These are phyloP conservation scores for Porodaedalea pini DNA, from an alignment of 1,284 basidiomycete species.

Conservation along the genomic window DNA sequence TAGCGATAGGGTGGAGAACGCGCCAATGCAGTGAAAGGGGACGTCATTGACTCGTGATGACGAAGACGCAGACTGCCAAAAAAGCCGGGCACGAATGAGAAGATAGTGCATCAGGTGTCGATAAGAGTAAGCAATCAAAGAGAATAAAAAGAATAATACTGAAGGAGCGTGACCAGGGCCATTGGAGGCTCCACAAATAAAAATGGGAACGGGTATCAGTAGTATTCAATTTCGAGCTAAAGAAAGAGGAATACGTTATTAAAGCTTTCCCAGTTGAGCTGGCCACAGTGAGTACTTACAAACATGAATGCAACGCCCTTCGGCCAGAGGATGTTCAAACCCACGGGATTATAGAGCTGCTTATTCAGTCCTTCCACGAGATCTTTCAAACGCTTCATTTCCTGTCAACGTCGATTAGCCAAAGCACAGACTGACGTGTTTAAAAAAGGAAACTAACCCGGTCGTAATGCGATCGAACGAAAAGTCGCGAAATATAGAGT, in stretches of 20 bases:
- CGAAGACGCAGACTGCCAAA: no score
- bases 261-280: not conserved
- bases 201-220: constrained; percentile 11
- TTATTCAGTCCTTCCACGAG: constrained; percentile 65
- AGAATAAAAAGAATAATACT: not conserved
- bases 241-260: not conserved
- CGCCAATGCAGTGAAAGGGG: no score
- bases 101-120: no score
- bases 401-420: constrained; percentile 41
- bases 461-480: constrained; percentile 69
- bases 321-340: constrained; percentile 80
- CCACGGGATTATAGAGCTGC: constrained; percentile 72
- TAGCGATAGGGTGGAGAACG: no score
- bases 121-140: no score
- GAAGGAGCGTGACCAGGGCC: not conserved
- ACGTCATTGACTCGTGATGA: no score
- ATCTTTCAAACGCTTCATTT: constrained; percentile 65
- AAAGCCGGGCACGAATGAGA: no score
- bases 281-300: constrained; percentile 46
- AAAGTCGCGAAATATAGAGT: constrained; percentile 65
- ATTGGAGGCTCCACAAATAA: no score
- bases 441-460: constrained; percentile 45
- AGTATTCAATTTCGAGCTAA: constrained; percentile 20
- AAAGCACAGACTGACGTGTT: constrained; percentile 5
- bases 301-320: constrained; percentile 77